phyloP scores from a whole-genome alignment of 2,329 filamentous ascomycete genomes.

The Exophiala oligosperma region DNA sequence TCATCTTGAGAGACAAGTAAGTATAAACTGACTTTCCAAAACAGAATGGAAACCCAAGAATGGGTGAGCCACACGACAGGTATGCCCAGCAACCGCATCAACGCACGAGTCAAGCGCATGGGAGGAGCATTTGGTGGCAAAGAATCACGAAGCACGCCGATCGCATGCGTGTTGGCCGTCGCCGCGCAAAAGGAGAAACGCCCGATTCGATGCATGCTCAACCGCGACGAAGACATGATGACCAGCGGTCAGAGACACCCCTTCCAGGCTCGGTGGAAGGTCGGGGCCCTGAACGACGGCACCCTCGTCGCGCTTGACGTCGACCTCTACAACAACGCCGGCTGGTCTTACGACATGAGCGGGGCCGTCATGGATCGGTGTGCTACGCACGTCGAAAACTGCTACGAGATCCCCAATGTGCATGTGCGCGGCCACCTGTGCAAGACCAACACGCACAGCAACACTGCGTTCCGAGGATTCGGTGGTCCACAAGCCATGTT shows the following conservation, averaged over 20 bases:
- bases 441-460: slow-evolving; percentile 96
- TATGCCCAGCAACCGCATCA: slow-evolving; percentile 84
- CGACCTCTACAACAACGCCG: slow-evolving; percentile 91
- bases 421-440: slow-evolving; percentile 80
- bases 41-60: slow-evolving; percentile 76
- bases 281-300: slow-evolving; percentile 89
- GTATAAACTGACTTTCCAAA: neutral
- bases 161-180: slow-evolving; percentile 79
- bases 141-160: slow-evolving; percentile 80
- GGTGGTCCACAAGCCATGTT: slow-evolving; percentile 96
- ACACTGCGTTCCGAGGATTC: slow-evolving; percentile 96
- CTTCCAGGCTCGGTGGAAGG: slow-evolving; percentile 86
- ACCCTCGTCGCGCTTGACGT: slow-evolving; percentile 87
- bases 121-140: slow-evolving; percentile 97
- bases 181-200: slow-evolving; percentile 81
- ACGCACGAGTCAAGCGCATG: slow-evolving; percentile 84
- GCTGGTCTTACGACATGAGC: slow-evolving; percentile 69
- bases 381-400: slow-evolving; percentile 82
- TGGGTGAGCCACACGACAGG: slow-evolving; percentile 82
- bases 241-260: slow-evolving; percentile 92
- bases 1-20: slow-evolving; percentile 58
- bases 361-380: slow-evolving; percentile 82
- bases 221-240: slow-evolving; percentile 91
- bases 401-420: slow-evolving; percentile 86
- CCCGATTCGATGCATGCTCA: slow-evolving; percentile 92